These are phyloP conservation scores for Starmerella vaccinii DNA, from an alignment of 805 yeast species.

Conservation along the genomic window DNA sequence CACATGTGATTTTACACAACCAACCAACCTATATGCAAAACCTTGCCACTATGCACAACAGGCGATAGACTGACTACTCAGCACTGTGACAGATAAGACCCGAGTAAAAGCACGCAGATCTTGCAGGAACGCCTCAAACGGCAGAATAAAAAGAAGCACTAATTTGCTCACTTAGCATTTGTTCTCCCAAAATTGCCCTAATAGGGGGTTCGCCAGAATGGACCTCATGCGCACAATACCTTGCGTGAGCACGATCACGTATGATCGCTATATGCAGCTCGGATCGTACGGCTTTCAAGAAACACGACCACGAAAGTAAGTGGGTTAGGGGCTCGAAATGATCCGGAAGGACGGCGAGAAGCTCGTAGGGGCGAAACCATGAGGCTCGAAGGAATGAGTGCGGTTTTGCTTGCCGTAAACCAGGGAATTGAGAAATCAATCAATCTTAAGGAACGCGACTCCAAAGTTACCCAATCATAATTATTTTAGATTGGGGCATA, in stretches of 20 bases:
- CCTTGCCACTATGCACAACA: background rate
- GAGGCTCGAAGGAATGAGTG: background rate
- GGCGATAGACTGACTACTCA: background rate
- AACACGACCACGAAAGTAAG: background rate
- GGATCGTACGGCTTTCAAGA: constrained; percentile 1
- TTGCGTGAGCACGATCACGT: background rate
- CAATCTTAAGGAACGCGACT: too few relatives aligned
- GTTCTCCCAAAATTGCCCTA: too few relatives aligned
- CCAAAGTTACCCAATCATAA: too few relatives aligned
- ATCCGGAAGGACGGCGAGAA: background rate
- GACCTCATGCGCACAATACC: too few relatives aligned
- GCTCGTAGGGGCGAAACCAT: background rate
- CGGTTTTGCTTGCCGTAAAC: too few relatives aligned
- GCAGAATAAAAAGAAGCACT: background rate
- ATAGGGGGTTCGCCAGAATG: too few relatives aligned
- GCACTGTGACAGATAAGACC: background rate
- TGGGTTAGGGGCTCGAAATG: background rate
- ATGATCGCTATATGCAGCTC: background rate
- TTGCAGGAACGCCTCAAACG: background rate
- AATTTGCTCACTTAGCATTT: background rate
- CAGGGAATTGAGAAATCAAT: too few relatives aligned
- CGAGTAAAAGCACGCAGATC: background rate
- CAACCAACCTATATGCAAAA: too few relatives aligned
- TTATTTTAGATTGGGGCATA: background rate
- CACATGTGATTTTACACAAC: background rate